These are phyloP conservation scores for Xylariaceae sp. DNA, from an alignment of 2,329 filamentous ascomycete genomes.

Conservation along the genomic window DNA sequence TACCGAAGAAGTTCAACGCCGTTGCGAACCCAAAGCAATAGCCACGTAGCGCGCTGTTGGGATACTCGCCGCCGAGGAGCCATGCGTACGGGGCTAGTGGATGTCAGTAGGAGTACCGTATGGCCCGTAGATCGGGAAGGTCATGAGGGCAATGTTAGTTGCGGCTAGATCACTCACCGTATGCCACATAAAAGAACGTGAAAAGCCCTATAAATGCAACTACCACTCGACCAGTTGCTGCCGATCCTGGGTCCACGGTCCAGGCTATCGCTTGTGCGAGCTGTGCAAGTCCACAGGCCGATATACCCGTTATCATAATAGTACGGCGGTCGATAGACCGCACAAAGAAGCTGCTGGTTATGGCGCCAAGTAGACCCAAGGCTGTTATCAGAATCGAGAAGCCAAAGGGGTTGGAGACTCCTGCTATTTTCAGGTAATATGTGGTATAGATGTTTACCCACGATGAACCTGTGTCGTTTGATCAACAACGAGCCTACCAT, in stretches of 20 bases:
- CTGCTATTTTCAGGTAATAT: slow-evolving; percentile 43
- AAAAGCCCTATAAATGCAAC: slow-evolving; percentile 43
- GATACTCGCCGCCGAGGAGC: slow-evolving; percentile 48
- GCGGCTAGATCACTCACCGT: slow-evolving; percentile 31
- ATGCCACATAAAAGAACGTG: slow-evolving; percentile 44
- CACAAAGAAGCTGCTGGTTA: slow-evolving; percentile 40
- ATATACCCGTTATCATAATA: slow-evolving; percentile 41
- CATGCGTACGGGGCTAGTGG: slow-evolving; percentile 44
- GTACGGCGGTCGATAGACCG: slow-evolving; percentile 40
- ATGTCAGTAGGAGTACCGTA: not conserved
- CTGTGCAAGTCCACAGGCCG: slow-evolving; percentile 41
- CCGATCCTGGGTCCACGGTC: slow-evolving; percentile 36
- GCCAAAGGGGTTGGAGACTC: slow-evolving; percentile 41
- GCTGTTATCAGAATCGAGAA: slow-evolving; percentile 44
- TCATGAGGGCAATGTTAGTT: not conserved
- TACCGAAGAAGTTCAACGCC: slow-evolving; percentile 48
- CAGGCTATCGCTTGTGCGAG: slow-evolving; percentile 43
- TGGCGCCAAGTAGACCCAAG: slow-evolving; percentile 42
- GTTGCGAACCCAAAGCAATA: slow-evolving; percentile 48
- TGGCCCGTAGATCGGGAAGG: slow-evolving; percentile 19
- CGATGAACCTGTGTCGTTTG: slow-evolving; percentile 34
- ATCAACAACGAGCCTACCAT: slow-evolving; percentile 2
- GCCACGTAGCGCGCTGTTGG: slow-evolving; percentile 47
- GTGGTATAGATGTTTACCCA: slow-evolving; percentile 43
- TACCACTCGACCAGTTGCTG: slow-evolving; percentile 36